Evolutionary conservation across 352 stramenopile genomes (phyloP).

Genomic region (Globisporangium okanoganense): DNA sequence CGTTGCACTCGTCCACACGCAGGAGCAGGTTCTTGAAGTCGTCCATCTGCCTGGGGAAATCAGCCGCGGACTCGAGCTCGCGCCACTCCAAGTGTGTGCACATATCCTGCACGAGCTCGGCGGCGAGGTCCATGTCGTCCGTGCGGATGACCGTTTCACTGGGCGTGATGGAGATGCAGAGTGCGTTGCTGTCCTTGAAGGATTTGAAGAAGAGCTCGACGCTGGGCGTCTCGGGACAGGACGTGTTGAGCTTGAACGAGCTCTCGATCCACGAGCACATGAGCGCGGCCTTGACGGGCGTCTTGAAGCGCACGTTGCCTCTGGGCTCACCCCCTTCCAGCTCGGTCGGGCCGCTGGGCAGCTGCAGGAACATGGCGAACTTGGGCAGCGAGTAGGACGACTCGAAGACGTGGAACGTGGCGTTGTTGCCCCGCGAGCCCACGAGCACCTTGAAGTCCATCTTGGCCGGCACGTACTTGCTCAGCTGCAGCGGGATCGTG

Average conservation of each 20-base stretch:
- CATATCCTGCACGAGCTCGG: slow-evolving; percentile 89
- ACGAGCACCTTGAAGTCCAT: slow-evolving; percentile 78
- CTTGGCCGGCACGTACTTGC: slow-evolving; percentile 59
- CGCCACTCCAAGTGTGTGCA: slow-evolving; percentile 77
- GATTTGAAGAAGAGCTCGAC: slow-evolving; percentile 60
- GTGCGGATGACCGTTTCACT: slow-evolving; percentile 71
- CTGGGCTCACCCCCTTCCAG: slow-evolving; percentile 19
- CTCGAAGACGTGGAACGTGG: slow-evolving; percentile 88
- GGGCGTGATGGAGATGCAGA: slow-evolving; percentile 42
- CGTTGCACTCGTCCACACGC: slow-evolving; percentile 86
- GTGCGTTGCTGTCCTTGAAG: slow-evolving; percentile 42
- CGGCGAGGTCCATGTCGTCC: slow-evolving; percentile 83
- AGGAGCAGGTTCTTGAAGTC: slow-evolving; percentile 69
- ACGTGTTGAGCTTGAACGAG: slow-evolving; percentile 48
- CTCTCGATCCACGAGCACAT: slow-evolving; percentile 69
- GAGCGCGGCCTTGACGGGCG: slow-evolving; percentile 65
- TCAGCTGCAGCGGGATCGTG: slow-evolving; percentile 52
- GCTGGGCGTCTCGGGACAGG: slow-evolving; percentile 33
- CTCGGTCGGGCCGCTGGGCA: slow-evolving; percentile 25
- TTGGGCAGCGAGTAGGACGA: slow-evolving; percentile 69
- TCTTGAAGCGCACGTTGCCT: slow-evolving; percentile 66
- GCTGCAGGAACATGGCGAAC: slow-evolving; percentile 80
- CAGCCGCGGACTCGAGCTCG: slow-evolving; percentile 77
- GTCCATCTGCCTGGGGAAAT: slow-evolving; percentile 89
- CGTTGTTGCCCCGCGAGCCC: slow-evolving; percentile 70